These are phyloP conservation scores for Jacaranda copaia DNA, from an alignment of 257 asterid genomes.

Conservation along the genomic window DNA sequence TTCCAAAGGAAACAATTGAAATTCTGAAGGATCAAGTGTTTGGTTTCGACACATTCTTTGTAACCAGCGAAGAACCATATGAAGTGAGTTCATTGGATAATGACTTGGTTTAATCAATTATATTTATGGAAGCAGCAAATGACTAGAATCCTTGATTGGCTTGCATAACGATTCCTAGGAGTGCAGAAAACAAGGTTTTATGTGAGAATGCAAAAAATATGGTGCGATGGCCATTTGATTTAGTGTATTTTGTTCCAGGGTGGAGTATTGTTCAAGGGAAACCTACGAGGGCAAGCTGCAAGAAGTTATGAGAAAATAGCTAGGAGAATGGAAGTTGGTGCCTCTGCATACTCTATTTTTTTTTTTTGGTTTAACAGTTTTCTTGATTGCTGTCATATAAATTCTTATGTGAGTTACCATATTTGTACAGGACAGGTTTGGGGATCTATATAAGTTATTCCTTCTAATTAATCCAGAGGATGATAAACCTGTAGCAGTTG, in stretches of 20 bases:
- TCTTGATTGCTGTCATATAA: conserved; percentile 24
- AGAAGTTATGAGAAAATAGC: conserved; percentile 81
- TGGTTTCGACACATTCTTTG: conserved; percentile 94
- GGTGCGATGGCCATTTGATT: neutral
- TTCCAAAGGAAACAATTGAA: conserved; percentile 86
- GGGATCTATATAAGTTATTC: conserved; percentile 79
- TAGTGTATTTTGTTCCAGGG: conserved; percentile 58
- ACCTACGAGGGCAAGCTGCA: conserved; percentile 88
- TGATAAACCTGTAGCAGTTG: conserved; percentile 98
- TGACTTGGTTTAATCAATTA: neutral
- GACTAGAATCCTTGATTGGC: neutral
- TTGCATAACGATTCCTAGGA: neutral
- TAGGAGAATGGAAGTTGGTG: conserved; percentile 80
- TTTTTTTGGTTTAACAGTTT: conserved; percentile 15
- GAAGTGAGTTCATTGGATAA: conserved; percentile 67
- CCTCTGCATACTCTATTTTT: conserved; percentile 28
- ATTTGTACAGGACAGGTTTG: conserved; percentile 82
- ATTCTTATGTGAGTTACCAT: conserved; percentile 39
- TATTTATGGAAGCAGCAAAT: conserved; percentile 22
- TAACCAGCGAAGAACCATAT: conserved; percentile 97
- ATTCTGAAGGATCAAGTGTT: conserved; percentile 88
- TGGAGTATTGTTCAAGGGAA: conserved; percentile 92
- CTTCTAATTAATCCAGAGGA: conserved; percentile 93
- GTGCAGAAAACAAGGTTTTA: neutral
- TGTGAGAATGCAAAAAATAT: neutral